Evolutionary conservation across 768 basidiomycete genomes (phyloP).

Genomic region (Calocybe cyanea): DNA sequence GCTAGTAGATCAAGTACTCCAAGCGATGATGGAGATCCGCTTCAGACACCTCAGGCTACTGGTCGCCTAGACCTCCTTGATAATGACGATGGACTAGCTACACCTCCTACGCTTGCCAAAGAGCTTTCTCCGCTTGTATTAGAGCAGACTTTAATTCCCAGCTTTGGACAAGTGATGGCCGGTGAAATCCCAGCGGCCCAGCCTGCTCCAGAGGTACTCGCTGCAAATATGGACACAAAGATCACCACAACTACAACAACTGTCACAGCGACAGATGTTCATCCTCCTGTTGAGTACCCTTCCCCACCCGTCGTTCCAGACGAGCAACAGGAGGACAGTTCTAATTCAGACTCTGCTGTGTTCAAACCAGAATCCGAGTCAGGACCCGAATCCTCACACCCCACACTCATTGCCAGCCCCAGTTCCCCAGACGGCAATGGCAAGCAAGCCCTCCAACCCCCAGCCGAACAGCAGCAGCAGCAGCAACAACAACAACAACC

Average conservation of each 20-base stretch:
- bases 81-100: slow-evolving; percentile 19
- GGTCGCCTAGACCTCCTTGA: slow-evolving; percentile 13
- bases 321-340: slow-evolving; percentile 5
- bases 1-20: neutral
- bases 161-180: slow-evolving; percentile 4
- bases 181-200: neutral
- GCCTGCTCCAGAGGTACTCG: neutral
- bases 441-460: neutral
- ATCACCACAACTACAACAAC: slow-evolving; percentile 2
- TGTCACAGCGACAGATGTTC: neutral
- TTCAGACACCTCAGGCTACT: slow-evolving; percentile 8
- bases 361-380: slow-evolving; percentile 4
- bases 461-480: neutral
- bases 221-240: neutral
- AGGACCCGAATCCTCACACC: slow-evolving; percentile 9
- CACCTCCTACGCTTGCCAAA: slow-evolving; percentile 11
- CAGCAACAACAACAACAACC: neutral
- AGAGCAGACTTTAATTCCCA: slow-evolving; percentile 7
- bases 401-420: slow-evolving; percentile 8
- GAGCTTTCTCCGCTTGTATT: slow-evolving; percentile 19
- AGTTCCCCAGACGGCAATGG: neutral
- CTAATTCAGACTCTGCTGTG: slow-evolving; percentile 11
- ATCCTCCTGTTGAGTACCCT: slow-evolving; percentile 20
- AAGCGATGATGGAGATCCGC: slow-evolving; percentile 9
- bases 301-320: slow-evolving; percentile 11